phyloP scores from a whole-genome alignment of 306 rosid species.

The Vigna nakashimae region DNA sequence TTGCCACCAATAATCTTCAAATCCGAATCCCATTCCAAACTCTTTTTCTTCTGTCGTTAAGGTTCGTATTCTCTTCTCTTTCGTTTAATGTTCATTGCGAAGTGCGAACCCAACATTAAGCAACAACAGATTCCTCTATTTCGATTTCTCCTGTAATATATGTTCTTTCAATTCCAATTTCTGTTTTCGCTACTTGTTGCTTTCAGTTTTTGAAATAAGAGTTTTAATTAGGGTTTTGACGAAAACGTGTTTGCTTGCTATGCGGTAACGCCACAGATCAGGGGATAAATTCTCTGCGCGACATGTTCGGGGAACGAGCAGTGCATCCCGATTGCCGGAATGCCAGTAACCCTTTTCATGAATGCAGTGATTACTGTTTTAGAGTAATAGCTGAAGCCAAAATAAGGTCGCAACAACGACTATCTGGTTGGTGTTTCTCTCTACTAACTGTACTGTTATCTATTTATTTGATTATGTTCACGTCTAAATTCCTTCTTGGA shows the following conservation, averaged over 20 bases:
- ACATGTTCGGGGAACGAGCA: conserved; percentile 76
- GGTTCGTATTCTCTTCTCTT: conserved; percentile 4
- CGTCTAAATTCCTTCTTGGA: not conserved
- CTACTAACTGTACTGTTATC: conserved; percentile 2
- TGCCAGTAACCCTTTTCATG: conserved; percentile 85
- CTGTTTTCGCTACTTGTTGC: not conserved
- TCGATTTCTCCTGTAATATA: not conserved
- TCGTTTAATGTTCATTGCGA: not conserved
- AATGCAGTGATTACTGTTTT: conserved; percentile 88
- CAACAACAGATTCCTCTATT: not conserved
- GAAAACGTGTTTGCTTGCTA: not conserved
- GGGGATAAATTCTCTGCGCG: conserved; percentile 2
- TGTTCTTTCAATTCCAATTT: conserved; percentile 27
- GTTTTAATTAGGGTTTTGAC: conserved; percentile 40
- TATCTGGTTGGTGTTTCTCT: conserved; percentile 54
- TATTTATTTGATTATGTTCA: conserved; percentile 23
- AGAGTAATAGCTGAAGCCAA: conserved; percentile 75
- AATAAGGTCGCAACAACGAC: conserved; percentile 52
- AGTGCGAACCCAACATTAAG: not conserved
- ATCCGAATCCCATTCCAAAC: conserved; percentile 20
- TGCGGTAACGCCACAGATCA: conserved; percentile 32
- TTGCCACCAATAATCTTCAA: not conserved
- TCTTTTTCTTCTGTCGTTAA: not conserved
- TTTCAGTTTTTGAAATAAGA: not conserved
- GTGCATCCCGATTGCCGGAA: conserved; percentile 95